Evolutionary conservation across 306 rosid genomes (phyloP).

Genomic region (Begonia fuchsioides): DNA sequence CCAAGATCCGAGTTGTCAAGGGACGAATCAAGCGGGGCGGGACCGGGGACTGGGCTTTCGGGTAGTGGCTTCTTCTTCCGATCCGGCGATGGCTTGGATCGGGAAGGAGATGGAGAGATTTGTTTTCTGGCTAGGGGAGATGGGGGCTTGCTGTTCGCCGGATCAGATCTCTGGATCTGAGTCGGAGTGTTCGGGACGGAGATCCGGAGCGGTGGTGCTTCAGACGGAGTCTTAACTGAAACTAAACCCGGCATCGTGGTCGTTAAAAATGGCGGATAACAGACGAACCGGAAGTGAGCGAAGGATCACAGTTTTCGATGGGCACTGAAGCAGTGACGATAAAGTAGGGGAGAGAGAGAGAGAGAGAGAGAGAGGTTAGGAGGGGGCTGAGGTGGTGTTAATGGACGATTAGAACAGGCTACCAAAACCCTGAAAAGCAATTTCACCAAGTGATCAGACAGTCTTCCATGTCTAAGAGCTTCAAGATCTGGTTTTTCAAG

Average conservation of each 20-base stretch:
- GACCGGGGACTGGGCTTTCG: constrained; percentile 38
- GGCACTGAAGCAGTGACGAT: background rate
- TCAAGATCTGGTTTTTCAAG: too few species aligned
- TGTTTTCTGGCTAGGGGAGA: constrained; percentile 53
- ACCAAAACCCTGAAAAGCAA: background rate
- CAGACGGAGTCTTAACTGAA: constrained; percentile 68
- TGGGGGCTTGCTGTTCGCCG: constrained; percentile 30
- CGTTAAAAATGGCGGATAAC: constrained; percentile 2
- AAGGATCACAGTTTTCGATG: background rate
- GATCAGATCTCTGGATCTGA: constrained; percentile 37
- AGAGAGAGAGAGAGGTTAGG: background rate
- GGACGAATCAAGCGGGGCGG: constrained; percentile 36
- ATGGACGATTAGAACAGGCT: constrained; percentile 6
- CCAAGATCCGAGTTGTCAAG: constrained; percentile 99
- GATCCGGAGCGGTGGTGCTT: constrained; percentile 41
- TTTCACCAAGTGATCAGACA: too few species aligned
- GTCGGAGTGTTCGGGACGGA: constrained; percentile 33
- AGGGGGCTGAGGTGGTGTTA: background rate
- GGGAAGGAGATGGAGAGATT: constrained; percentile 71
- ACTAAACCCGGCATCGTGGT: constrained; percentile 72
- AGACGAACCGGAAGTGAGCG: background rate
- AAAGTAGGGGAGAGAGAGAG: background rate
- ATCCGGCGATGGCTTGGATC: constrained; percentile 53
- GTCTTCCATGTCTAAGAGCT: too few species aligned
- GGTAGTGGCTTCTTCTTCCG: constrained; percentile 45